Conservation (phyloP, 306 rosid genomes). For the Quercus gilva region DNA sequence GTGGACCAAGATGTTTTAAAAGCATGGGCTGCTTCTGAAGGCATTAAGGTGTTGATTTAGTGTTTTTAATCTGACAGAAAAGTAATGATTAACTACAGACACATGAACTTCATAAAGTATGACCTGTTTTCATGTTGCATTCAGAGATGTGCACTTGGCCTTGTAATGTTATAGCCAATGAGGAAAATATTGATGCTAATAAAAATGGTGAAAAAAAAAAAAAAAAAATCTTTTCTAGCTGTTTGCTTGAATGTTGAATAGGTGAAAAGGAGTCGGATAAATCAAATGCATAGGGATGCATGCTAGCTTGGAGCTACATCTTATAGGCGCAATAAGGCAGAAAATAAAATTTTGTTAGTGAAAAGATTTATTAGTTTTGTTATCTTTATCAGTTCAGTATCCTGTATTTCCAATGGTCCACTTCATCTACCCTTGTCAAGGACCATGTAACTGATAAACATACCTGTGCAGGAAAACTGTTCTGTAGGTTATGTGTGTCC, state of each 20-base stretch:
- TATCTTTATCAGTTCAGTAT: too few relatives aligned
- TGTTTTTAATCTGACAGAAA: constrained; percentile 6
- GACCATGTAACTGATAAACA: too few relatives aligned
- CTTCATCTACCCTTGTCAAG: too few relatives aligned
- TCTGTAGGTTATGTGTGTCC: too few relatives aligned
- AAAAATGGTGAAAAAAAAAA: background rate
- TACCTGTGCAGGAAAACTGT: too few relatives aligned
- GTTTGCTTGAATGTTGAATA: background rate
- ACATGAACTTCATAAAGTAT: background rate
- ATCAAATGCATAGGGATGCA: too few relatives aligned
- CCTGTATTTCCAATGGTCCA: too few relatives aligned
- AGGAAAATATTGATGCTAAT: background rate
- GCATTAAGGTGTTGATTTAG: constrained; percentile 52
- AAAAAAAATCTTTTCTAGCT: background rate
- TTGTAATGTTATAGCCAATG: background rate
- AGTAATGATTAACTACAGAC: background rate
- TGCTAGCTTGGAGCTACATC: too few relatives aligned
- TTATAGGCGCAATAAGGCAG: too few relatives aligned
- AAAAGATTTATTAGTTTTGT: too few relatives aligned
- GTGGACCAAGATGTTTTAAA: constrained; percentile 74
- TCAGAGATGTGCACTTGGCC: background rate
- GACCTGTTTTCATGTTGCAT: background rate
- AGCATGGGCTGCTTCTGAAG: constrained; percentile 86
- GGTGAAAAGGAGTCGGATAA: too few relatives aligned
- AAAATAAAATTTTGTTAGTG: too few relatives aligned